Base-by-base conservation (phyloP, 75 land plant species). In the Pseudotsuga menziesii region DNA sequence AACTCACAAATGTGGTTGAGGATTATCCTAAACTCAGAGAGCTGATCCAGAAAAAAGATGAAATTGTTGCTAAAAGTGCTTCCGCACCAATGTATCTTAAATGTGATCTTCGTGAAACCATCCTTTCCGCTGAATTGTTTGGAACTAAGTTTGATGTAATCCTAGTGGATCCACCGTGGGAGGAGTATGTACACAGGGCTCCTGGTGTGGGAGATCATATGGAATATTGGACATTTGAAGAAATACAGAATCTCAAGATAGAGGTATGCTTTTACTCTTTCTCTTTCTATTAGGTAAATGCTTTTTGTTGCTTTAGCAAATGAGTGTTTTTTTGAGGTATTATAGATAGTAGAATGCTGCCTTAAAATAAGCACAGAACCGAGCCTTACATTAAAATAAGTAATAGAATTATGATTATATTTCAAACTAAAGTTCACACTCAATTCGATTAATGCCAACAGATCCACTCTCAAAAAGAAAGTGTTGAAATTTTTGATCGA, bases 71-170 rank as follows among this genome's bases (percentile, higher is more conserved):
- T 25, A 91, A 94, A 23, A 79, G 89, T 73, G 87, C 94, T 48
- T 80, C 95, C 23, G 81, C 97, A 44, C 97, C 99, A 12, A 89
- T 92, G 97, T 96, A 96, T 66, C 82, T 79, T 73, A 89, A 92
- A 76, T 91, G 90, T 82, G 97, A 96, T 55, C 80, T 96, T 26
- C 85, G 80, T 25, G 92, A 91, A 26, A 80, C 78, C 66, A 88
- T 78, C 57, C 85, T 96, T 11, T 77, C 86, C 35, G 89, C 99
- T 1, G 99, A 96, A 69, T 77, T 89, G 32, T 96, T 96, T 88
- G 93, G 95, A 22, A 90, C 99, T 41, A 96, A 96, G 88, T 96
- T 96, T 81, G 99, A 96, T 94, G 99, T 96, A 14, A 96, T 96
- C 58, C 92, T 96, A 62, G 90, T 96, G 57, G 99, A 96, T 67